These are phyloP conservation scores for Narthecium ossifragum DNA, from an alignment of 106 monocot species.

Conservation along the genomic window DNA sequence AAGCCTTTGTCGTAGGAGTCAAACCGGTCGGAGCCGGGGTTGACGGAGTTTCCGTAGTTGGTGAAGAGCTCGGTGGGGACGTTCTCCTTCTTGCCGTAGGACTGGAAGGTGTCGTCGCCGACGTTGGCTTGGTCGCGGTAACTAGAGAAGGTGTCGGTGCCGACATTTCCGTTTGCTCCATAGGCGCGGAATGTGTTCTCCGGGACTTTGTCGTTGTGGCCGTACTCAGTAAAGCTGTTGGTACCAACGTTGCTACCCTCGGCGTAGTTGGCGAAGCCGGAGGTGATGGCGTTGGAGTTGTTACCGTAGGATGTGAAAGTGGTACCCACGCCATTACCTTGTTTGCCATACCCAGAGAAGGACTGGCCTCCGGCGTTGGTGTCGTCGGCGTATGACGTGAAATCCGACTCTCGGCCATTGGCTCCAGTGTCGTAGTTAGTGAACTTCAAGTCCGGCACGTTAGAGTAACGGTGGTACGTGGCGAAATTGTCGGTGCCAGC, in stretches of 20 bases:
- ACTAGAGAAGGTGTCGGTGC: conserved; percentile 33
- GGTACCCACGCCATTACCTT: conserved; percentile 21
- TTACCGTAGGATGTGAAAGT: conserved; percentile 50
- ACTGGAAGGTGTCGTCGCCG: conserved; percentile 73
- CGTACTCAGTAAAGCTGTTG: conserved; percentile 45
- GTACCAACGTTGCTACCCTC: conserved; percentile 32
- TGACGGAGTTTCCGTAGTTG: conserved; percentile 69
- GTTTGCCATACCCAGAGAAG: conserved; percentile 76
- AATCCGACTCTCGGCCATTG: conserved; percentile 26
- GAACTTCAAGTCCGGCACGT: conserved; percentile 56
- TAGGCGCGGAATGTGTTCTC: conserved; percentile 45
- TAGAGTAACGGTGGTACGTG: conserved; percentile 28
- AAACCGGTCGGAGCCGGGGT: no score
- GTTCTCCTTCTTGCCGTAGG: conserved; percentile 56
- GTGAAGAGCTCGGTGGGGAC: conserved; percentile 30
- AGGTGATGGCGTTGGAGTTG: conserved; percentile 52
- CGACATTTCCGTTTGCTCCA: conserved; percentile 28
- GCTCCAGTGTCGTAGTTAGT: conserved; percentile 57
- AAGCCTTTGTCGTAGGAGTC: no score
- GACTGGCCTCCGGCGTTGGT: conserved; percentile 60
- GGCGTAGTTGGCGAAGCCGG: conserved; percentile 48
- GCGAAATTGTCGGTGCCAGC: conserved; percentile 53
- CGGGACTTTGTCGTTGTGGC: conserved; percentile 39
- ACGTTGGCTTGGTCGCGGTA: conserved; percentile 79
- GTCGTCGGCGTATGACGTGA: conserved; percentile 51